Percentiles rank a stretch among this genome's conserved stretches.
phyloP scores from a whole-genome alignment of 1,284 basidiomycete species.

The Kwoniella shivajii region DNA sequence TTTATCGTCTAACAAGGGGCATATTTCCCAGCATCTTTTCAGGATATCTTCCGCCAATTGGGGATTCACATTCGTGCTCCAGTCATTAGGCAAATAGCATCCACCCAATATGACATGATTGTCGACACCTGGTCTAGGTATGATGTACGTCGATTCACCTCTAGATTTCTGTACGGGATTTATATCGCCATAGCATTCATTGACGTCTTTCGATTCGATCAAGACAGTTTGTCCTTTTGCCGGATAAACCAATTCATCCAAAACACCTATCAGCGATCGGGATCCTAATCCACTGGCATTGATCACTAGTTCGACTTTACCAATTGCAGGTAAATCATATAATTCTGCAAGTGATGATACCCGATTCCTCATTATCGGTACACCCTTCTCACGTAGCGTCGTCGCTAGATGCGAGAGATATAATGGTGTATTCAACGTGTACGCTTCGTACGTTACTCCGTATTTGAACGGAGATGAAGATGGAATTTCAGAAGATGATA shows the following conservation, averaged over 20 bases:
- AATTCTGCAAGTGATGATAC: slow-evolving; percentile 52
- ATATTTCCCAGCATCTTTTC: slow-evolving; percentile 44
- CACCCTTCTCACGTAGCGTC: slow-evolving; percentile 36
- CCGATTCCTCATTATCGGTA: slow-evolving; percentile 42
- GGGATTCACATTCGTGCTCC: slow-evolving; percentile 41
- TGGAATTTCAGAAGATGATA: slow-evolving; percentile 10
- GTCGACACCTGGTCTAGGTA: slow-evolving; percentile 53
- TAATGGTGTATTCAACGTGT: slow-evolving; percentile 52
- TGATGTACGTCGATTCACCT: slow-evolving; percentile 47
- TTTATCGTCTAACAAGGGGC: slow-evolving; percentile 46
- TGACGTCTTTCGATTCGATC: slow-evolving; percentile 64
- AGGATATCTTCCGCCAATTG: slow-evolving; percentile 49
- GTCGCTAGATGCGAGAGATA: slow-evolving; percentile 48
- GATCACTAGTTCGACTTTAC: slow-evolving; percentile 48
- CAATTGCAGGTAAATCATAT: slow-evolving; percentile 30
- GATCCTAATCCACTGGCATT: slow-evolving; percentile 63
- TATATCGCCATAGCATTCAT: slow-evolving; percentile 18
- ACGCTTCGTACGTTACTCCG: slow-evolving; percentile 50
- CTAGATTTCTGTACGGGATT: slow-evolving; percentile 4
- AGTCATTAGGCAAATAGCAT: slow-evolving; percentile 45
- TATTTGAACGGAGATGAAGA: slow-evolving; percentile 15
- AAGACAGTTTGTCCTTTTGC: slow-evolving; percentile 84
- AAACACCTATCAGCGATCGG: slow-evolving; percentile 73
- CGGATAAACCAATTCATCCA: slow-evolving; percentile 71
- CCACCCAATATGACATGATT: slow-evolving; percentile 50